phyloP scores from a whole-genome alignment of 371 early-diverging fungal genomes.

The Phascolomyces articulosus region DNA sequence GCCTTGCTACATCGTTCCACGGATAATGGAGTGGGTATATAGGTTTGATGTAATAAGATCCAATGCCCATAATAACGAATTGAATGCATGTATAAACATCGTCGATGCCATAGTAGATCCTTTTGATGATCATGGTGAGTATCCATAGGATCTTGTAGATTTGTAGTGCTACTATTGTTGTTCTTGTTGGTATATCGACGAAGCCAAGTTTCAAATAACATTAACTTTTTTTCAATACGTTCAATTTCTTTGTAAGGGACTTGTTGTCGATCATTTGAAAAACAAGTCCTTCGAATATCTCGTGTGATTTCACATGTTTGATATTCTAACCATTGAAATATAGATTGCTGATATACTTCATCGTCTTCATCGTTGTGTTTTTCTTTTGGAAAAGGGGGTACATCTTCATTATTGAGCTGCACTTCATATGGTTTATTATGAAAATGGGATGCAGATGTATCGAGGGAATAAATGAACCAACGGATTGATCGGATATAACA shows the following conservation, averaged over 20 bases:
- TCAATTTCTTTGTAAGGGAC: slow-evolving; percentile 39
- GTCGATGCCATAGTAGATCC: slow-evolving; percentile 29
- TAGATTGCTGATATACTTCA: slow-evolving; percentile 25
- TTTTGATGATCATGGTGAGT: background rate
- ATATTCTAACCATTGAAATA: slow-evolving; percentile 41
- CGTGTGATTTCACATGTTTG: slow-evolving; percentile 45
- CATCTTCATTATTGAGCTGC: slow-evolving; percentile 16
- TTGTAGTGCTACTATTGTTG: background rate
- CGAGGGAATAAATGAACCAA: slow-evolving; percentile 49
- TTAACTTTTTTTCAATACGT: slow-evolving; percentile 35
- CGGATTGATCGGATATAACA: slow-evolving; percentile 37
- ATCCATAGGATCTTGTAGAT: too few relatives aligned
- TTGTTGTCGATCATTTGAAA: slow-evolving; percentile 34
- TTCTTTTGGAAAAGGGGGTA: background rate
- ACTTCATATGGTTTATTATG: slow-evolving; percentile 51
- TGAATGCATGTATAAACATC: slow-evolving; percentile 41
- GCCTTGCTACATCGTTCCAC: slow-evolving; percentile 43
- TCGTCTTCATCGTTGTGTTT: background rate
- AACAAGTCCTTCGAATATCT: slow-evolving; percentile 46
- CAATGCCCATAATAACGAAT: slow-evolving; percentile 50
- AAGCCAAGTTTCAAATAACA: background rate
- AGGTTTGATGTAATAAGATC: slow-evolving; percentile 52
- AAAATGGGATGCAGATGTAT: slow-evolving; percentile 48
- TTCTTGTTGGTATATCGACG: background rate
- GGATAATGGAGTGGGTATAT: slow-evolving; percentile 44